Conservation (phyloP, 345 rosid species). For the Leavenworthia alabamica region DNA sequence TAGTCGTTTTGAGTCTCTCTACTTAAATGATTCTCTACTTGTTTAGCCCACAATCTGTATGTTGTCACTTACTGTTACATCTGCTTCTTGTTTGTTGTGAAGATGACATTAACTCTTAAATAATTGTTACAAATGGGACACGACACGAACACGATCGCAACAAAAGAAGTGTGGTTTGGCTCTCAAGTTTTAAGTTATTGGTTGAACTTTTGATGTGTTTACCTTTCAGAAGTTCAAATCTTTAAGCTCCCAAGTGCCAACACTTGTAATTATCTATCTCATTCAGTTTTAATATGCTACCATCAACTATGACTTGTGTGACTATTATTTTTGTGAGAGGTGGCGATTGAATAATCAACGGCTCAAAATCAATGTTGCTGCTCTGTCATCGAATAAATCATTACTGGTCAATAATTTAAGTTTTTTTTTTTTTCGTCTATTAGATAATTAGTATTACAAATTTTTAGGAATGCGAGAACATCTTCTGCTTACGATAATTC, state of each 20-base stretch:
- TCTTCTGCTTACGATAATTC: too few relatives aligned
- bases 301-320: too few relatives aligned
- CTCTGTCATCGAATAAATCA: too few relatives aligned
- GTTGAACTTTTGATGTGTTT: background rate
- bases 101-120: slow-evolving; percentile 17
- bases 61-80: background rate
- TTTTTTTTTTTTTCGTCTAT: too few relatives aligned
- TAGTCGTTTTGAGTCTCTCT: slow-evolving; percentile 7
- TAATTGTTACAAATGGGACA: background rate
- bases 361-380: too few relatives aligned
- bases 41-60: background rate
- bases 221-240: background rate
- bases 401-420: too few relatives aligned
- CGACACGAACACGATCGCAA: background rate
- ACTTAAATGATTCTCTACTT: background rate
- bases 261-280: background rate
- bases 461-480: too few relatives aligned
- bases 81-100: slow-evolving; percentile 9
- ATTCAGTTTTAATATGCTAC: background rate
- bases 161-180: background rate
- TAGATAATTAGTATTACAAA: too few relatives aligned
- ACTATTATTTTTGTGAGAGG: too few relatives aligned
- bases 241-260: background rate
- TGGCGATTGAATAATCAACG: too few relatives aligned
- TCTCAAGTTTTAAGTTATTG: background rate